Evolutionary conservation across 2,329 filamentous ascomycete genomes (phyloP).

Genomic region (Aureobasidium sp.): DNA sequence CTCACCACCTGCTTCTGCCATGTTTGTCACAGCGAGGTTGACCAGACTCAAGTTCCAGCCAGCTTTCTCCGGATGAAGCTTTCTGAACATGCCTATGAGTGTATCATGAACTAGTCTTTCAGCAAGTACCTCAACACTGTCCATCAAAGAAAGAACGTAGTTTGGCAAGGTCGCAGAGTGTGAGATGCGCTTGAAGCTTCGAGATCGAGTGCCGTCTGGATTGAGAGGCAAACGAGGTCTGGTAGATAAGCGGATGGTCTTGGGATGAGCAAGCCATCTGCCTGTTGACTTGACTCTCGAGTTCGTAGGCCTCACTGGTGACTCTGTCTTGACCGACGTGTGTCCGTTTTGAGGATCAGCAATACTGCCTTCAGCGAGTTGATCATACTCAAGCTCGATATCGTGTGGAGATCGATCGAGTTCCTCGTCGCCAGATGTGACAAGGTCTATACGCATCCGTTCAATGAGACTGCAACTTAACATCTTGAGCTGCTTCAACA

Average conservation of each 20-base stretch:
- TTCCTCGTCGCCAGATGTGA: conserved; percentile 40
- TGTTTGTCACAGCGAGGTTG: conserved; percentile 82
- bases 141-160: conserved; percentile 60
- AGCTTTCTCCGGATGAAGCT: conserved; percentile 58
- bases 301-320: not conserved
- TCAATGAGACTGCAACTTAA: conserved; percentile 63
- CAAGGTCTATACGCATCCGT: conserved; percentile 70
- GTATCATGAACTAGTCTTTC: conserved; percentile 61
- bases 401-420: conserved; percentile 19
- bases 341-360: not conserved
- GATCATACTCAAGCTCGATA: not conserved
- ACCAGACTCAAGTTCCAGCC: conserved; percentile 77
- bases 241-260: conserved; percentile 72
- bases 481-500: conserved; percentile 59
- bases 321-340: not conserved
- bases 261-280: conserved; percentile 74
- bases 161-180: conserved; percentile 64
- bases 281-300: not conserved
- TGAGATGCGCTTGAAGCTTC: conserved; percentile 62
- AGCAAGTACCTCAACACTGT: conserved; percentile 51
- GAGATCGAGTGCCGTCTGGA: conserved; percentile 45
- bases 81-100: conserved; percentile 64
- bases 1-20: conserved; percentile 46
- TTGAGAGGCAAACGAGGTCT: conserved; percentile 50
- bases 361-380: fast-evolving